Conservation (phyloP, 2,329 filamentous ascomycete species). For the Nigrospora sphaerica region DNA sequence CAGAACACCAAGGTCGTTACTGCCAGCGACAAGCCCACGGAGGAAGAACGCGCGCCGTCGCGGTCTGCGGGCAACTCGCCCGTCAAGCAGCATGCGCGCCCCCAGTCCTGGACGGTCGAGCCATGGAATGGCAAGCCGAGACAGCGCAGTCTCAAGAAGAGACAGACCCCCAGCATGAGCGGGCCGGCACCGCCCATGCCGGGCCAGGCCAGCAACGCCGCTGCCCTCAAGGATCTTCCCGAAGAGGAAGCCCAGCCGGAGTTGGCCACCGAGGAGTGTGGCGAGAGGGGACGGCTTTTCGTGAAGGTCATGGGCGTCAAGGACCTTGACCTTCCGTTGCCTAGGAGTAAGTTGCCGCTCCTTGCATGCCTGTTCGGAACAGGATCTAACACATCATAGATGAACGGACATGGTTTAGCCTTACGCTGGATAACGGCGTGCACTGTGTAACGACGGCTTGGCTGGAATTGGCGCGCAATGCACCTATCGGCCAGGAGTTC, state of each 20-base stretch:
- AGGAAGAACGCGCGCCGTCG: constrained; percentile 43
- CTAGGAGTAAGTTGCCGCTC: constrained; percentile 62
- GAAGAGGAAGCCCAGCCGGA: constrained; percentile 61
- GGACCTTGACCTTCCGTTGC: constrained; percentile 84
- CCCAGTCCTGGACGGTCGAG: constrained; percentile 92
- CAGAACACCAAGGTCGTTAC: constrained; percentile 97
- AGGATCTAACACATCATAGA: constrained; percentile 39
- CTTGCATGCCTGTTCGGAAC: not conserved
- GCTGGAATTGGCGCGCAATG: constrained; percentile 85
- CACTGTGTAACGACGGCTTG: constrained; percentile 96
- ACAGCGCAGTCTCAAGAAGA: constrained; percentile 57
- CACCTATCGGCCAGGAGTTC: constrained; percentile 95
- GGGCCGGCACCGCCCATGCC: constrained; percentile 77
- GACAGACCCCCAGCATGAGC: constrained; percentile 33
- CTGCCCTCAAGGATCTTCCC: constrained; percentile 55
- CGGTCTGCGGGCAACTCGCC: constrained; percentile 64
- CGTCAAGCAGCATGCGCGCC: constrained; percentile 62
- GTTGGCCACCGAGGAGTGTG: constrained; percentile 62
- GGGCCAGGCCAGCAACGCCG: constrained; percentile 76
- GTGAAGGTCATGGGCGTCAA: constrained; percentile 99
- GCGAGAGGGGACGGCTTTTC: constrained; percentile 84
- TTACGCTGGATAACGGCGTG: constrained; percentile 95
- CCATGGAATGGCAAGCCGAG: constrained; percentile 85
- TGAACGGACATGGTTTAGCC: constrained; percentile 87
- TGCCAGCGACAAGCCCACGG: constrained; percentile 69